Evolutionary conservation across 2,329 filamentous ascomycete species (phyloP).

Genomic region (Ophiobolus disseminans): DNA sequence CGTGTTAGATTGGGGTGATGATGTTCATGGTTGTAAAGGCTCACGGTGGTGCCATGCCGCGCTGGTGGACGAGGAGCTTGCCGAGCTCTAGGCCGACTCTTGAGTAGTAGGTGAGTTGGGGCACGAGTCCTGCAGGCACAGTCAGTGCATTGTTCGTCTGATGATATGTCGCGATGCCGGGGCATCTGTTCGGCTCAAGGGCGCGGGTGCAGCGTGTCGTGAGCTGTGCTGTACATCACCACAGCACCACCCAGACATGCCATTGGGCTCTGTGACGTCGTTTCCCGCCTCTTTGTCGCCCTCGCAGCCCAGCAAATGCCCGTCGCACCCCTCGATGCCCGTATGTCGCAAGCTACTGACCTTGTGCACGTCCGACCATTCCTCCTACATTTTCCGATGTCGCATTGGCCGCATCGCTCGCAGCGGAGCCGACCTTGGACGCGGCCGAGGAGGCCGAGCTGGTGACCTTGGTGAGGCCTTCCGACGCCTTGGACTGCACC

Average conservation of each 20-base stretch:
- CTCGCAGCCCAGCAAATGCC: conserved; percentile 2
- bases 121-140: conserved; percentile 72
- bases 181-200: background rate
- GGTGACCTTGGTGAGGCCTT: conserved; percentile 83
- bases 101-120: conserved; percentile 88
- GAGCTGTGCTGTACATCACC: conserved; percentile 17
- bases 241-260: conserved; percentile 14
- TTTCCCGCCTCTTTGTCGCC: background rate
- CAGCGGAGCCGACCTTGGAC: conserved; percentile 70
- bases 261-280: conserved; percentile 19
- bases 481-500: conserved; percentile 75
- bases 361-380: conserved; percentile 80
- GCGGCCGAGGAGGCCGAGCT: conserved; percentile 81
- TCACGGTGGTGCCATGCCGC: conserved; percentile 96
- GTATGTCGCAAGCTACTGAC: conserved; percentile 63
- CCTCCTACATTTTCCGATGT: conserved; percentile 67
- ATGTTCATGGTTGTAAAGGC: conserved; percentile 42
- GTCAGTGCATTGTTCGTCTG: conserved; percentile 21
- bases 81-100: conserved; percentile 85
- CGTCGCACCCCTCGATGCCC: conserved; percentile 14
- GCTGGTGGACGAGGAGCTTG: conserved; percentile 85
- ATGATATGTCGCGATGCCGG: background rate
- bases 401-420: conserved; percentile 51
- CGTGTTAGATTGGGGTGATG: conserved; percentile 23
- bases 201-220: conserved; percentile 3